Conservation (phyloP, 2,329 filamentous ascomycete genomes). For the Ophiostoma sp. region DNA sequence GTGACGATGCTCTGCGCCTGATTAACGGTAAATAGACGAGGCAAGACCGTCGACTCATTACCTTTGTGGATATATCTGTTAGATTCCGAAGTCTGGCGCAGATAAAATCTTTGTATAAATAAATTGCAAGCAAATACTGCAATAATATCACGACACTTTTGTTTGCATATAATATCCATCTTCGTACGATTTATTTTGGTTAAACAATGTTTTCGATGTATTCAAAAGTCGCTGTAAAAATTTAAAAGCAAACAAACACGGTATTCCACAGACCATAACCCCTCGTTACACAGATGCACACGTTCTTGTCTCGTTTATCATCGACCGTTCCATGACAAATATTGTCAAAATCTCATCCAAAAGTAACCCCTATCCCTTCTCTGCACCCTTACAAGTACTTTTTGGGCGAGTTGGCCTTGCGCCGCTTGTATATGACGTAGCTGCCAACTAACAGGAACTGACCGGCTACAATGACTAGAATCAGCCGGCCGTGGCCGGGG, state of each 20-base stretch:
- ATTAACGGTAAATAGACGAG: conserved; percentile 44
- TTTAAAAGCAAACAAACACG: neutral
- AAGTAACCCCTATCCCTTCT: too few species aligned
- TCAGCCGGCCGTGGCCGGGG: conserved; percentile 54
- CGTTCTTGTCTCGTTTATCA: neutral
- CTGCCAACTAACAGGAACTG: conserved; percentile 69
- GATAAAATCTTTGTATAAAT: neutral
- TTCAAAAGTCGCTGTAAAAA: neutral
- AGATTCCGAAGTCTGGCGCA: neutral
- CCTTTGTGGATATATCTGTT: neutral
- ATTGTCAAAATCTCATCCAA: neutral
- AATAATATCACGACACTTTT: neutral
- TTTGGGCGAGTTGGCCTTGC: conserved; percentile 75
- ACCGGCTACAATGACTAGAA: conserved; percentile 71
- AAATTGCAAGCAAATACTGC: neutral
- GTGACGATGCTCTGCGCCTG: conserved; percentile 66
- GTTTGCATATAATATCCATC: neutral
- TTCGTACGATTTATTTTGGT: neutral
- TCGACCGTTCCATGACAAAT: neutral
- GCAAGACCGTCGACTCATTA: too few species aligned
- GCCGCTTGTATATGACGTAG: conserved; percentile 79
- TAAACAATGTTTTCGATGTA: neutral
- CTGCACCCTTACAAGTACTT: conserved; percentile 70
- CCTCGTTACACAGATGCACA: neutral
- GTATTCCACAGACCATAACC: neutral